Evolutionary conservation across 73 alveolate genomes (phyloP).

Genomic region (Effrenium voratum): DNA sequence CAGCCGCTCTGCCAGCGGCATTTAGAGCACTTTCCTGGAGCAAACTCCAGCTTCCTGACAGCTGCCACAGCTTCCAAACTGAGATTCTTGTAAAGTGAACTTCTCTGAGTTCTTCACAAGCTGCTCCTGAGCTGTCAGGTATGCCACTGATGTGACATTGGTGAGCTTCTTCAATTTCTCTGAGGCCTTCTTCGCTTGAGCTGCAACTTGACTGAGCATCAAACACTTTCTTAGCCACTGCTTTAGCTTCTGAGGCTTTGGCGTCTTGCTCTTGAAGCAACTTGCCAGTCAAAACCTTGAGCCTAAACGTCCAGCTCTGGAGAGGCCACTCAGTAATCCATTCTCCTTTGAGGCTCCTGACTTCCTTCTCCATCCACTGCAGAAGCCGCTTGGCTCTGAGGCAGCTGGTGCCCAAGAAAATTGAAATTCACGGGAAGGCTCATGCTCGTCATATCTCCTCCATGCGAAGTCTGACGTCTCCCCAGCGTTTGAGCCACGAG

Average conservation of each 20-base stretch:
- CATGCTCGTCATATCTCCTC: background rate
- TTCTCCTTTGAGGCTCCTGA: background rate
- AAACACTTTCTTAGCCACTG: background rate
- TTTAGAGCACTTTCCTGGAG: background rate
- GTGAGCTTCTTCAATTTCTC: background rate
- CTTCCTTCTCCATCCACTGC: background rate
- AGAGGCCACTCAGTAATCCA: background rate
- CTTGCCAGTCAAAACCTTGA: background rate
- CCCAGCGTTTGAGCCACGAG: background rate
- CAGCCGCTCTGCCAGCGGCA: constrained; percentile 1
- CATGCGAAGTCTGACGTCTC: background rate
- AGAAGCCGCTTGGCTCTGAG: background rate
- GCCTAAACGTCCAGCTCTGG: background rate
- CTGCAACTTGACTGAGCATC: background rate
- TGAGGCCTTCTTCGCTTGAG: background rate
- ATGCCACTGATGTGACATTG: background rate
- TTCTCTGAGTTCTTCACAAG: background rate
- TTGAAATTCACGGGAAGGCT: background rate
- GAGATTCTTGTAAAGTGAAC: background rate
- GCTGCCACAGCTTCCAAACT: background rate
- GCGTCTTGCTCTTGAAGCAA: background rate
- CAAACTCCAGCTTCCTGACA: background rate
- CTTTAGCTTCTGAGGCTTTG: background rate
- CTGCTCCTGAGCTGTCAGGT: background rate
- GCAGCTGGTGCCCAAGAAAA: background rate